Conservation (phyloP, 75 land plant species). For the Cunninghamia lanceolata region DNA sequence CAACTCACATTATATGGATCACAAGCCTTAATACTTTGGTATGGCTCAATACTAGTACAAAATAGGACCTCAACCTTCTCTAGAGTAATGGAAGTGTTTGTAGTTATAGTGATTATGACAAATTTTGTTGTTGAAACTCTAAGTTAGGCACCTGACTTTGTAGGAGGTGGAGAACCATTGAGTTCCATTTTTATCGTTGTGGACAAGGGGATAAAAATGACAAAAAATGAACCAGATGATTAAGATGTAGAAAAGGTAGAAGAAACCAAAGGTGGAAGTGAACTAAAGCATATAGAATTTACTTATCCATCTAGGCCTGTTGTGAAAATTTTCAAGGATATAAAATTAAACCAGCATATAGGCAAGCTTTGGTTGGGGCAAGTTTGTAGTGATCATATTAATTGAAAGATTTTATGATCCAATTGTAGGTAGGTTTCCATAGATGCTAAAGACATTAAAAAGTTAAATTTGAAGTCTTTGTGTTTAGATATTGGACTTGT, state of each 20-base stretch:
- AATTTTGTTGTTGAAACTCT: no score
- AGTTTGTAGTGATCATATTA: conserved; percentile 77
- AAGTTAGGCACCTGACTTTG: no score
- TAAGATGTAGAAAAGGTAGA: conserved; percentile 59
- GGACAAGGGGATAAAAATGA: conserved; percentile 60
- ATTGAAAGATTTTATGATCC: conserved; percentile 90
- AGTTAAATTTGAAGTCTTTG: conserved; percentile 70
- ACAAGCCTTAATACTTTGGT: no score
- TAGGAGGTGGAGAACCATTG: no score
- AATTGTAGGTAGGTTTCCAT: conserved; percentile 61
- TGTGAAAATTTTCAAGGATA: conserved; percentile 59
- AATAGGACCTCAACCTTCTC: no score
- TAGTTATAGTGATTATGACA: no score
- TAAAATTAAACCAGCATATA: conserved; percentile 69
- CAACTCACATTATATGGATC: no score
- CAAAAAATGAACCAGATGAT: conserved; percentile 80
- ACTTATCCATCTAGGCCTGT: no score
- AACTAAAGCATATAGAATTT: no score
- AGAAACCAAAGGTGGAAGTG: no score
- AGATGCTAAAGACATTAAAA: conserved; percentile 84
- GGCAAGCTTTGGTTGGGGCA: conserved; percentile 78
- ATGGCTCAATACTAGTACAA: no score
- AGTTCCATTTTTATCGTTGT: conserved; percentile 75
- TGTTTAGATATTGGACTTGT: conserved; percentile 88
- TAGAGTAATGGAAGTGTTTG: no score